Conservation (phyloP, 1,139 yeast genomes). For the Nakaseomyces uthaithaninus region DNA sequence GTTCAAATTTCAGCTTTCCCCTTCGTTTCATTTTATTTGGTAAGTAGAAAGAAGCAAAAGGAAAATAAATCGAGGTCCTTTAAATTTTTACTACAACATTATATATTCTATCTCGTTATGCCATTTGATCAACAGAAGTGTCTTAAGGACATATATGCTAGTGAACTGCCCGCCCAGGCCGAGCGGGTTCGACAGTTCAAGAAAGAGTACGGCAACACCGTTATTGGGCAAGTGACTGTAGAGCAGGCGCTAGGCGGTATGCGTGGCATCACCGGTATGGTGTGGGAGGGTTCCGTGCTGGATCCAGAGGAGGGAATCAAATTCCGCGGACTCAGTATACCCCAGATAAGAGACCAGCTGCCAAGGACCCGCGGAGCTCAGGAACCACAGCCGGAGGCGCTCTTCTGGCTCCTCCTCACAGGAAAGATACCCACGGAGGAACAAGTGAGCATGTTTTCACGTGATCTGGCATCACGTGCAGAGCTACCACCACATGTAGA, state of each 20-base stretch:
- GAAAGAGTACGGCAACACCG: constrained; percentile 81
- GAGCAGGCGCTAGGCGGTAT: constrained; percentile 99
- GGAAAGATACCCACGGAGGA: constrained; percentile 53
- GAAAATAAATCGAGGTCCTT: too few species aligned
- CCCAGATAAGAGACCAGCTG: constrained; percentile 84
- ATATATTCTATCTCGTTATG: too few species aligned
- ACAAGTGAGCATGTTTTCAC: constrained; percentile 46
- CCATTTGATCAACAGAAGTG: neutral
- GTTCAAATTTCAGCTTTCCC: too few species aligned
- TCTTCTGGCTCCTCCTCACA: constrained; percentile 55
- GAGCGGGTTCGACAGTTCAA: constrained; percentile 87
- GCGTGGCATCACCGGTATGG: constrained; percentile 97
- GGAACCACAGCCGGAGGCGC: constrained; percentile 65
- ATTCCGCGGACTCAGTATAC: constrained; percentile 96
- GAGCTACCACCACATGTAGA: constrained; percentile 48
- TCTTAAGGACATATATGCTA: constrained; percentile 87
- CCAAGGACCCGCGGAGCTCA: constrained; percentile 78
- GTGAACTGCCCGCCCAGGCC: constrained; percentile 81
- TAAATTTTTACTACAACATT: too few species aligned
- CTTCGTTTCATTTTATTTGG: too few species aligned
- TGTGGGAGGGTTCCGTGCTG: constrained; percentile 98
- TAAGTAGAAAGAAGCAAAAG: too few species aligned
- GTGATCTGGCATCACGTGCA: constrained; percentile 51
- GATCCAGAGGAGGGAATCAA: constrained; percentile 98
- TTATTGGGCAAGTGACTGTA: constrained; percentile 82